phyloP scores from a whole-genome alignment of 2,329 filamentous ascomycete genomes.

The Pseudogymnoascus sp. region DNA sequence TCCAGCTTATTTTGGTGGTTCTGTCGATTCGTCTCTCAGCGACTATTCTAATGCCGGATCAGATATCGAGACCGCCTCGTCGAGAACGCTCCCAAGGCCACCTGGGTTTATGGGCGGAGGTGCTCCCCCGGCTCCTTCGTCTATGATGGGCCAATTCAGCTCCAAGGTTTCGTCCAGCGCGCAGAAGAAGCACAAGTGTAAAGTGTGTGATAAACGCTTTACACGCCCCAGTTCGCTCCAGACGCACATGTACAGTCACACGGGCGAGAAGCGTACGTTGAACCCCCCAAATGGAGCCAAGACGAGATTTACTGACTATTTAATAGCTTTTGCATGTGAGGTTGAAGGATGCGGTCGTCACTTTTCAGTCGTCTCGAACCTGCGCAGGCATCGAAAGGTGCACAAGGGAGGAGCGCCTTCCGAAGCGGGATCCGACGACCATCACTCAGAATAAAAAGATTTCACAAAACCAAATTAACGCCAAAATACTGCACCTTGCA shows the following conservation, averaged over 20 bases:
- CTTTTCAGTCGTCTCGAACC: slow-evolving; percentile 94
- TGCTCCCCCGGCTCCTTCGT: slow-evolving; percentile 74
- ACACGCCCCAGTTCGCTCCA: slow-evolving; percentile 89
- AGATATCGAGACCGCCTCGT: slow-evolving; percentile 68
- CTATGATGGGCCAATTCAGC: slow-evolving; percentile 98
- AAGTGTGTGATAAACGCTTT: slow-evolving; percentile 96
- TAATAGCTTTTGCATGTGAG: slow-evolving; percentile 80
- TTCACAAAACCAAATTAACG: background rate
- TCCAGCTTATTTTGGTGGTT: slow-evolving; percentile 75
- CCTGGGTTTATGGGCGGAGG: slow-evolving; percentile 44
- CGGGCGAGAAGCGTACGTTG: slow-evolving; percentile 87
- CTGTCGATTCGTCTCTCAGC: slow-evolving; percentile 74
- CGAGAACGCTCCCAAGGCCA: slow-evolving; percentile 10
- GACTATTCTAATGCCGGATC: slow-evolving; percentile 88
- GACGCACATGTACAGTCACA: slow-evolving; percentile 98
- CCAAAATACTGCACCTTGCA: background rate
- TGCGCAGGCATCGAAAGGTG: slow-evolving; percentile 90
- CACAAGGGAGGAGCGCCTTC: slow-evolving; percentile 70
- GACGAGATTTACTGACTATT: slow-evolving; percentile 17
- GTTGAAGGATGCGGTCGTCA: slow-evolving; percentile 91
- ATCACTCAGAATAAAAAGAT: slow-evolving; percentile 42
- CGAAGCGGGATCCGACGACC: slow-evolving; percentile 53
- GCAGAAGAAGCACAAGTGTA: slow-evolving; percentile 99
- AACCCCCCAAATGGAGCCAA: background rate
- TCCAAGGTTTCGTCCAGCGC: slow-evolving; percentile 93